Evolutionary conservation across 2,329 filamentous ascomycete genomes (phyloP).

Genomic region (Colletotrichum lupini): DNA sequence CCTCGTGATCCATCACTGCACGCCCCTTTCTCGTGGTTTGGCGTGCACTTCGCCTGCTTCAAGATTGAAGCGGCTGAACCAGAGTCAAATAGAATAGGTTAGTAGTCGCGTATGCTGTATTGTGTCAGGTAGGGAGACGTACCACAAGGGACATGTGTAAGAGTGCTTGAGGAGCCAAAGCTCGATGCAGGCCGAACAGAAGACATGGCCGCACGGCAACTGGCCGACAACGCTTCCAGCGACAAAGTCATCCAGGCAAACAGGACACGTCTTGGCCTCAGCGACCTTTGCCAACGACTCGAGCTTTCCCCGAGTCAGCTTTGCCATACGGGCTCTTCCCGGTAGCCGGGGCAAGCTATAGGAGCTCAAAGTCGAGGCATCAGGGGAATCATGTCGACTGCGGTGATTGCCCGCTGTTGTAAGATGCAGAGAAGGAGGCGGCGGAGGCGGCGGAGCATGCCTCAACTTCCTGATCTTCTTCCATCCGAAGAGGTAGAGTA

Average conservation of each 20-base stretch:
- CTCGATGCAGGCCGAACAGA: slow-evolving; percentile 26
- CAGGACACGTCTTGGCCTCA: neutral
- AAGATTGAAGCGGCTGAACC: neutral
- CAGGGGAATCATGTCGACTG: neutral
- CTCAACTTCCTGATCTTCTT: neutral
- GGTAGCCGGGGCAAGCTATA: neutral
- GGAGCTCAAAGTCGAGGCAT: no score
- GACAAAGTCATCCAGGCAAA: slow-evolving; percentile 17
- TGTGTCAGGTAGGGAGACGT: neutral
- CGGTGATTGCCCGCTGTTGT: neutral
- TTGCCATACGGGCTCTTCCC: neutral
- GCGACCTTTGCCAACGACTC: neutral
- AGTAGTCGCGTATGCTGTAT: neutral
- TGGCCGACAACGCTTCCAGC: neutral
- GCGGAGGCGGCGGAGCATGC: neutral
- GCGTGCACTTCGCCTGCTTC: neutral
- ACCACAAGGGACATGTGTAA: slow-evolving; percentile 17
- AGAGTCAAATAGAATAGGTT: neutral
- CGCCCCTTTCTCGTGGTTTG: neutral
- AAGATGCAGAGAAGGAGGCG: neutral
- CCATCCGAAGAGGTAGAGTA: slow-evolving; percentile 12
- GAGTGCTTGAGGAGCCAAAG: slow-evolving; percentile 10
- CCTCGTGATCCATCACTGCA: neutral
- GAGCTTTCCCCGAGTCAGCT: neutral
- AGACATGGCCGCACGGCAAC: slow-evolving; percentile 12